Base-by-base conservation (phyloP, 495 filamentous ascomycete genomes). In the Hypoxylon rickii region DNA sequence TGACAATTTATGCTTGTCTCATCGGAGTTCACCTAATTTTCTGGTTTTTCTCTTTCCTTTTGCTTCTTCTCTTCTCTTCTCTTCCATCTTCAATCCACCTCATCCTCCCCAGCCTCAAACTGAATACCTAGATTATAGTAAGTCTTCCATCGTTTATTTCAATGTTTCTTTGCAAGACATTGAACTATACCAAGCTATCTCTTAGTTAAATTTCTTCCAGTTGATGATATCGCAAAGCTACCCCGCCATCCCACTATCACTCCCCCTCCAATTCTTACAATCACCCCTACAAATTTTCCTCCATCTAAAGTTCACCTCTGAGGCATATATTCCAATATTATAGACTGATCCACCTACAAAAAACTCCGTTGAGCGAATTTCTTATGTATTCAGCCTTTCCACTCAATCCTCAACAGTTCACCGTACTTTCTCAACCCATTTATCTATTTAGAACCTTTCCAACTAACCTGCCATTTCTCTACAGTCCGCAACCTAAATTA, bases 241-340 rank as follows among this genome's bases (percentile, higher is more conserved):
- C 65, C 65, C 65, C 65, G 58, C 65, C 62, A 68, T 65, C 62
- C 58, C 62, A 55, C 51, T 47, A 52, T 46, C 42, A 26, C 42
- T 15, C 44, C 33, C 56, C 52, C 46, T 34, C 56, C 5, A 54
- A 19, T 57, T 40, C 44, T 49, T 31, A 37, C 42, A 17, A 44
- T n/a, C n/a, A n/a, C 51, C 53, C 53, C 52, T 58, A 58, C 53
- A 49, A 34, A 41, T 58, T 54, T 63, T 36, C 31, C 24, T 24
- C 12, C 43, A 44, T 60, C 41, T 40, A 45, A 16, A 43, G 44
- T 36, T 44, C 29, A 41, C 26, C 36, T 31, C 50, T 68, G 65
- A 68, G 65, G 65, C 55, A 68, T 68, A 68, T 68, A 65, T 52
- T 55, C 55, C 44, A 4, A 18, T 49, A 24, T 22, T 36, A 33